These are phyloP conservation scores for Bipolaris oryzae DNA, from an alignment of 2,329 filamentous ascomycete species.

Conservation along the genomic window DNA sequence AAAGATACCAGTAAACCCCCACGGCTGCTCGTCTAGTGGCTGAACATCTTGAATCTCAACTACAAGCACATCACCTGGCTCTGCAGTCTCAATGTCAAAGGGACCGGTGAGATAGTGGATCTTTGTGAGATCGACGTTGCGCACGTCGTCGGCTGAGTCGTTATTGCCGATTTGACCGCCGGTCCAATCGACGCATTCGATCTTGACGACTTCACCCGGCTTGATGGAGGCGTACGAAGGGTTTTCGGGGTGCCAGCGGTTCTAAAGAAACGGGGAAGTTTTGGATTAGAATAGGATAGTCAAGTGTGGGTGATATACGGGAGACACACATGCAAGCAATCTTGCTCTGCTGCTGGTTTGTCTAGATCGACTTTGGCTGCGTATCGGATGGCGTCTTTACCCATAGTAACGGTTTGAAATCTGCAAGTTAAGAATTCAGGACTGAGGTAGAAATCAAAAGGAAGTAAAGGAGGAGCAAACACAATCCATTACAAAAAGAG, in stretches of 20 bases:
- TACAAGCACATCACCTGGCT: slow-evolving; percentile 82
- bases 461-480: neutral
- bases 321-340: slow-evolving; percentile 68
- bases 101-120: slow-evolving; percentile 90
- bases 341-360: slow-evolving; percentile 72
- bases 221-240: slow-evolving; percentile 75
- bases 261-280: slow-evolving; percentile 56
- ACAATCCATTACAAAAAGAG: slow-evolving; percentile 4
- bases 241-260: slow-evolving; percentile 91
- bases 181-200: slow-evolving; percentile 84
- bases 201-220: slow-evolving; percentile 87
- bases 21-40: slow-evolving; percentile 81
- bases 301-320: neutral
- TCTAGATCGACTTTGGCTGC: slow-evolving; percentile 75
- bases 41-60: slow-evolving; percentile 95
- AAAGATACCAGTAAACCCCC: slow-evolving; percentile 90
- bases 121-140: slow-evolving; percentile 80
- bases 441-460: neutral
- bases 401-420: slow-evolving; percentile 47
- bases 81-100: slow-evolving; percentile 82
- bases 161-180: slow-evolving; percentile 84
- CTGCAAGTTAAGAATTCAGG: neutral
- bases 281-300: neutral
- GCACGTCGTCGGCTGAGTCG: slow-evolving; percentile 86
- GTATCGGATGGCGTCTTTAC: slow-evolving; percentile 66